Evolutionary conservation across 139 green algal species (phyloP), one percentile per base, ranked within the genome.

Genomic region (Asterochloris erici): DNA sequence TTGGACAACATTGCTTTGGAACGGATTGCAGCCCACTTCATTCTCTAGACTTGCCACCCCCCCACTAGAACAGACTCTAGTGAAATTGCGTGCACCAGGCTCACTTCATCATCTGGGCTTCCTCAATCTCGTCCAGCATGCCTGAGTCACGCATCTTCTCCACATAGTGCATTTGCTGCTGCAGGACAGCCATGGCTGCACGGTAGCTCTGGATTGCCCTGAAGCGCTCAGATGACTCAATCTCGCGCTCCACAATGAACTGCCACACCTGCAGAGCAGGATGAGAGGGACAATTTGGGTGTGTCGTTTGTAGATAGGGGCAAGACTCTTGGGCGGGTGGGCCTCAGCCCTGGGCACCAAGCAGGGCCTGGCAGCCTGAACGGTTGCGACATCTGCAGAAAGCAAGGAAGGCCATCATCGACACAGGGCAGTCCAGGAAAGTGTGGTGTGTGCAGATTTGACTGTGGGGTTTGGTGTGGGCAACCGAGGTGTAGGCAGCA

Each of bases 161-260:
- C 15, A 97, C 85, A 83, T 96, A 97, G n/a, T 83, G 77, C 29
- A 87, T 64, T 87, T 97, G 94, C 83, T 95, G 90, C 19, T 88
- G 85, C 62, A 98, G 91, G 78, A 98, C 81, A 14, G 92, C 92
- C 81, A 96, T 94, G 73, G 90, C 89, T 12, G 91, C 92, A 6
- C 95, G 88, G 91, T 98, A 96, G 14, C 91, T 95, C 87, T 97
- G 94, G 68, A 98, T 95, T 68, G 93, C 93, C 68, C 90, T 85
- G 84, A 95, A 95, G 70, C 91, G 88, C 82, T 97, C 93, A 19
- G 94, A 94, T 0, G 93, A 87, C 86, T 98, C 94, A 28, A 98
- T 92, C 83, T 97, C 94, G 0, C 93, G 82, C 79, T 96, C 91
- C 27, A 96, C 85, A 27, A 97, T 94, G 85, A 94, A 97, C 15